Conservation (phyloP, 2,329 filamentous ascomycete species). For the Fonsecaea pugnacius region DNA sequence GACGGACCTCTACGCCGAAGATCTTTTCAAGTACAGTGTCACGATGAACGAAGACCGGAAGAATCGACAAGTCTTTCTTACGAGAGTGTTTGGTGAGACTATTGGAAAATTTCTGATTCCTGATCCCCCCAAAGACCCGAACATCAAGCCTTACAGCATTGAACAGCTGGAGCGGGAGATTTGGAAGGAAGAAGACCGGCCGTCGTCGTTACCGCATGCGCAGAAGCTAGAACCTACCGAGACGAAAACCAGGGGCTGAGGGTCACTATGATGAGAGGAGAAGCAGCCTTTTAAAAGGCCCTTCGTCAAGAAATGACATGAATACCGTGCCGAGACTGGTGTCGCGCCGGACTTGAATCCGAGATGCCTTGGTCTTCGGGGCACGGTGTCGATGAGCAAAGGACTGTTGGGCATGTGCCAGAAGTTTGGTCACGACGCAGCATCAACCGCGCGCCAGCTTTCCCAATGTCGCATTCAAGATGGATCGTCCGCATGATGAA, state of each 20-base stretch:
- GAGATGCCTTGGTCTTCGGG: neutral
- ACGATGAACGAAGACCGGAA: slow-evolving; percentile 37
- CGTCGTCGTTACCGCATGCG: neutral
- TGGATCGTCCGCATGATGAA: neutral
- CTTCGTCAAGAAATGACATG: neutral
- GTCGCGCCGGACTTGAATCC: neutral
- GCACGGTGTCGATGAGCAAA: neutral
- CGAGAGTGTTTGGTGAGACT: slow-evolving; percentile 35
- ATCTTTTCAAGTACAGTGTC: slow-evolving; percentile 35
- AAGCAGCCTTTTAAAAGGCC: neutral
- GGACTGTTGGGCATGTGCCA: neutral
- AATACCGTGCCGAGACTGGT: neutral
- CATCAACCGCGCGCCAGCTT: neutral
- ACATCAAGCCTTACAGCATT: slow-evolving; percentile 31
- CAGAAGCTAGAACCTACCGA: neutral
- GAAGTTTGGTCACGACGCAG: neutral
- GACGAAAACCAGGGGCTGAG: slow-evolving; percentile 1
- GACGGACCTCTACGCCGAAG: slow-evolving; percentile 34
- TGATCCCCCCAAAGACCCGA: slow-evolving; percentile 36
- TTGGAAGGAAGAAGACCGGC: slow-evolving; percentile 29
- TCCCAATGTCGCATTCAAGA: neutral
- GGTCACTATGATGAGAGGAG: neutral
- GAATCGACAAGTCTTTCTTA: slow-evolving; percentile 34
- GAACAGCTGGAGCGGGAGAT: slow-evolving; percentile 36
- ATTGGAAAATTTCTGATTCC: slow-evolving; percentile 38